phyloP scores from a whole-genome alignment of 306 rosid genomes.

The Citrullus mucosospermus region DNA sequence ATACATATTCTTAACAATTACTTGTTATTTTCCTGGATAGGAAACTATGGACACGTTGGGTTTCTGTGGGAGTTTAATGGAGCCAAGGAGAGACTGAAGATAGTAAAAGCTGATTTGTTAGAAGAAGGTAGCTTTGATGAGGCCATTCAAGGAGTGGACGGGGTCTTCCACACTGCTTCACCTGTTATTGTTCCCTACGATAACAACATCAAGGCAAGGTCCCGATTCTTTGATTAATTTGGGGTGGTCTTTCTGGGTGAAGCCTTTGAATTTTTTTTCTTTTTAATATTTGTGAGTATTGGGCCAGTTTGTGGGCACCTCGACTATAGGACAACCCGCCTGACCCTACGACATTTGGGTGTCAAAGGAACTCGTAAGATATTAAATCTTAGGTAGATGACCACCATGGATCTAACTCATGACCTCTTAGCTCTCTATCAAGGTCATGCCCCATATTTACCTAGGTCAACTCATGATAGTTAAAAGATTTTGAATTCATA shows the following conservation, averaged over 20 bases:
- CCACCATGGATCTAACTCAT: too few relatives aligned
- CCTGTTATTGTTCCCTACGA: constrained; percentile 56
- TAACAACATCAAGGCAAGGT: constrained; percentile 40
- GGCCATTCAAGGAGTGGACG: constrained; percentile 54
- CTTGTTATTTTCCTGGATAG: constrained; percentile 13
- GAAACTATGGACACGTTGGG: constrained; percentile 43
- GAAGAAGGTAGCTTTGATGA: constrained; percentile 65
- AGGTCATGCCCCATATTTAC: too few relatives aligned
- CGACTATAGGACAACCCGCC: too few relatives aligned
- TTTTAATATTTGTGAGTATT: too few relatives aligned
- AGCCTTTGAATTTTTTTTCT: too few relatives aligned
- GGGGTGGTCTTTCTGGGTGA: neutral
- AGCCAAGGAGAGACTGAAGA: constrained; percentile 53
- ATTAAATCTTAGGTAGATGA: too few relatives aligned
- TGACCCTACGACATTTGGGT: too few relatives aligned
- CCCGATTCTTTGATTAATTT: neutral
- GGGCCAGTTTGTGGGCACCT: too few relatives aligned
- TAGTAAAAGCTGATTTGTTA: constrained; percentile 49
- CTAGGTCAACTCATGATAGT: too few relatives aligned
- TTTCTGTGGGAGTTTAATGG: constrained; percentile 43
- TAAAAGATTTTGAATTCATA: neutral
- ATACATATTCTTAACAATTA: neutral
- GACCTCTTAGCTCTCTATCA: too few relatives aligned
- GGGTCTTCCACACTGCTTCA: constrained; percentile 77
- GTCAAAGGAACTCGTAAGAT: too few relatives aligned